A percentile compares a stretch with the other conserved stretches of the same genome.
Evolutionary conservation across 257 asterid species (phyloP).

Genomic region (Solanum pinnatisectum): DNA sequence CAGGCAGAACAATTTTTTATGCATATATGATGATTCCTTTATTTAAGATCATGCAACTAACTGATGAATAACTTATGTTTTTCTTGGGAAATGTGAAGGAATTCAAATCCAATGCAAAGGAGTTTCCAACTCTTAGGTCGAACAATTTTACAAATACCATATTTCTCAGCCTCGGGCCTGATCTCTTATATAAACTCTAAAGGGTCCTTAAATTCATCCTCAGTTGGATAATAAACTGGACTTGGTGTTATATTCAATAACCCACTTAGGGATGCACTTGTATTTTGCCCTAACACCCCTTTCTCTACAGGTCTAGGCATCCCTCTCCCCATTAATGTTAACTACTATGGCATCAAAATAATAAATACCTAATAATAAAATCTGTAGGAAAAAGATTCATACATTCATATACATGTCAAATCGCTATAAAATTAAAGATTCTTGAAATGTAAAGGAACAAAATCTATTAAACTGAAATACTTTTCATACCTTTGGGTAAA

Average conservation of each 20-base stretch:
- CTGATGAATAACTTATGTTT: not conserved
- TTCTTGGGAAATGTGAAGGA: constrained; percentile 64
- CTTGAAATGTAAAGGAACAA: not conserved
- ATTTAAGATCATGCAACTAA: constrained; percentile 2
- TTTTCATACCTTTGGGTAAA: not conserved
- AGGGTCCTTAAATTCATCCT: constrained; percentile 86
- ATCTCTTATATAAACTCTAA: constrained; percentile 73
- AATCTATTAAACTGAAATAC: not conserved
- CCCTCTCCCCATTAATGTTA: constrained; percentile 62
- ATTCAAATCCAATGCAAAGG: constrained; percentile 62
- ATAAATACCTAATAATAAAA: not conserved
- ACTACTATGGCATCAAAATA: not conserved
- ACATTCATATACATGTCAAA: not conserved
- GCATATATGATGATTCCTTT: not conserved
- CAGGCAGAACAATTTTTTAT: not conserved
- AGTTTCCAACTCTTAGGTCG: constrained; percentile 72
- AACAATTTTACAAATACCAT: constrained; percentile 67
- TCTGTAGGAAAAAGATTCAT: not conserved
- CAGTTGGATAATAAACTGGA: constrained; percentile 68
- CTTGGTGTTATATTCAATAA: constrained; percentile 57
- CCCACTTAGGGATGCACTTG: constrained; percentile 27
- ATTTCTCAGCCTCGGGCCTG: constrained; percentile 83
- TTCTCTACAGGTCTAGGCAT: constrained; percentile 67
- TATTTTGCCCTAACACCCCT: constrained; percentile 51
- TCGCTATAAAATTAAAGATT: not conserved